Evolutionary conservation across 2,329 filamentous ascomycete species (phyloP).

Genomic region (Tricladium varicosporioides): DNA sequence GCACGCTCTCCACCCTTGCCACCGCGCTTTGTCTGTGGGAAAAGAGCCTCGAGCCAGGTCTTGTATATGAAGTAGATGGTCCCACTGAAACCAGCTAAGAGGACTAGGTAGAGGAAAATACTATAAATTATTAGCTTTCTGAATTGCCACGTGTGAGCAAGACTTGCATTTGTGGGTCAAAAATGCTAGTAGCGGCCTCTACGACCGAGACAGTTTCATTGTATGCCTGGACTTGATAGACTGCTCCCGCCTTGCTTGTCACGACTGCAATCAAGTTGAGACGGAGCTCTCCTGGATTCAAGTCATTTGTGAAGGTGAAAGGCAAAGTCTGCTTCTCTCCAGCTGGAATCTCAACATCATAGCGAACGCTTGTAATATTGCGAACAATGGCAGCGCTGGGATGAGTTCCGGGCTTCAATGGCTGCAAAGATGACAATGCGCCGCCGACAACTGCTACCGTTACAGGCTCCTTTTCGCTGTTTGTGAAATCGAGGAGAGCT

Average conservation of each 20-base stretch:
- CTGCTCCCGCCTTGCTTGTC: constrained; percentile 59
- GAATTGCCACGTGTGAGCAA: constrained; percentile 1
- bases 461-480: constrained; percentile 76
- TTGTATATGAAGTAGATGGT: constrained; percentile 96
- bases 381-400: constrained; percentile 61
- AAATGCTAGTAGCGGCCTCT: constrained; percentile 85
- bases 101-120: constrained; percentile 96
- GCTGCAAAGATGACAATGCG: constrained; percentile 59
- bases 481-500: constrained; percentile 77
- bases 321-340: constrained; percentile 74
- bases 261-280: constrained; percentile 77
- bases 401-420: constrained; percentile 47
- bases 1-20: constrained; percentile 42
- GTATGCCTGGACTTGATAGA: constrained; percentile 78
- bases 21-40: constrained; percentile 76
- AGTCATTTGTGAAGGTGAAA: constrained; percentile 84
- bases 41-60: constrained; percentile 94
- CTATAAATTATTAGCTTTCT: constrained; percentile 45
- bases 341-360: constrained; percentile 70
- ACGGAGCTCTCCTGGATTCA: constrained; percentile 86
- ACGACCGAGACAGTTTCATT: constrained; percentile 83
- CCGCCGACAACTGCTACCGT: constrained; percentile 75
- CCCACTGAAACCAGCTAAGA: constrained; percentile 73
- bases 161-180: constrained; percentile 91
- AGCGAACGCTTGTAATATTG: constrained; percentile 79